Base-by-base conservation (phyloP, 176 grass and related monocot genomes). In the Thinopyrum elongatum region DNA sequence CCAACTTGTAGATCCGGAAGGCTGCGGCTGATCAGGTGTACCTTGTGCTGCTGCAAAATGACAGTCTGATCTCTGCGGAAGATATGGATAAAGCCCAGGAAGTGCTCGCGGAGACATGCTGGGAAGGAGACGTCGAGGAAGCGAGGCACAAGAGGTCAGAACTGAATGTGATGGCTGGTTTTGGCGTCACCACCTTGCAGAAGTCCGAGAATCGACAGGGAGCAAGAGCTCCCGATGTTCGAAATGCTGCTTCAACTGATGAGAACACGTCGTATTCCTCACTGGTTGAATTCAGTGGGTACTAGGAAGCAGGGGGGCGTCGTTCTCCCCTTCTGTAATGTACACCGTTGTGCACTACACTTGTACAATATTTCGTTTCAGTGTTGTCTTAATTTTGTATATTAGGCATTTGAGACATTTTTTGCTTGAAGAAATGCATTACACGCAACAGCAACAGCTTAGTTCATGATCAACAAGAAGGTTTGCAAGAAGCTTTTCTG, bases 241-340 rank as follows among this genome's bases (percentile, higher is more conserved):
- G 2, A 15, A 80, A 44, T 49, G 34, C 42, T 62, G 63, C 57
- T 77, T 69, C 79, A 23, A 86, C 83, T 36, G 94, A 99, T 70
- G 97, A 99, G 63, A 99, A 99, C 42, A 92, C 57, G 42, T 96
- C 97, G 9, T 96, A 99, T 83, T 99, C 92, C 28, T 94, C 97
- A 0, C 86, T 99, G 82, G 97, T 99, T 58, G 93, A 89, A 75
- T 99, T 96, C 78, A 92, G 88, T 58, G 92, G 94, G 47, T 99
- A 94, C 38, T 99, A 95, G 78, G 57, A 55, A 35, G 74, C 17
- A 23, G 7, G 51, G 60, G 30, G 46, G 3, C 10, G 19, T 51
- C 33, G 81, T 27, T 80, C 19, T 39, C 26, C 70, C n/a, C 53
- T 57, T 57, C 19, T 57, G 21, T 57, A 57, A 57, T 28, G 73